Evolutionary conservation across 257 asterid species (phyloP).

Genomic region (Solanum chilense): DNA sequence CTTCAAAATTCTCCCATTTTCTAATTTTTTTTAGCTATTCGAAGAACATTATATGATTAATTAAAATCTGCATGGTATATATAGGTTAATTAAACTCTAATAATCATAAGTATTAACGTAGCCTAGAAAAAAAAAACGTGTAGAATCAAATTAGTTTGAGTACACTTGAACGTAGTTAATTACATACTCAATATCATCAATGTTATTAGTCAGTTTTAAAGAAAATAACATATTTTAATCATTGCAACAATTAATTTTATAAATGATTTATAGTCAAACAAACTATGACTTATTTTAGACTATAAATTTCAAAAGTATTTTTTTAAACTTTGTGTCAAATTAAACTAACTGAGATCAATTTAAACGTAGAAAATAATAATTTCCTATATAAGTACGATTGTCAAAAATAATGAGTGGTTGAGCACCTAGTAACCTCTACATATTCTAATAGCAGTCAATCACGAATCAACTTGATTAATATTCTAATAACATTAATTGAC

Average conservation of each 20-base stretch:
- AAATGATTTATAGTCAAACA: too few relatives aligned
- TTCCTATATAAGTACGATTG: not conserved
- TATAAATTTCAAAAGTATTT: too few relatives aligned
- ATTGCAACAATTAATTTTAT: too few relatives aligned
- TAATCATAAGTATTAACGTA: not conserved
- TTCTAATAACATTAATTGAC: not conserved
- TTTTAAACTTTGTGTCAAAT: fast-evolving
- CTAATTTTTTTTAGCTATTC: too few relatives aligned
- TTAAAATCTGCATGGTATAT: not conserved
- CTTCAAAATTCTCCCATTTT: not conserved
- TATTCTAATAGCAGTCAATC: not conserved
- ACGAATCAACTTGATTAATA: not conserved
- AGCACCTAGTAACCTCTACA: not conserved
- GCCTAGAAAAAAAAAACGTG: not conserved
- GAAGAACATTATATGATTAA: not conserved
- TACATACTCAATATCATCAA: too few relatives aligned
- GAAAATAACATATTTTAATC: too few relatives aligned
- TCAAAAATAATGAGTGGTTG: not conserved
- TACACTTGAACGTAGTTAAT: too few relatives aligned
- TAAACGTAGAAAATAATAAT: not conserved
- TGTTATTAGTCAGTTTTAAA: not conserved
- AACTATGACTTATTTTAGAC: too few relatives aligned
- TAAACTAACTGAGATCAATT: too few relatives aligned
- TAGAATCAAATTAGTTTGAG: too few relatives aligned
- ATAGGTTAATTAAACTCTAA: not conserved